Base-by-base conservation (phyloP, 2,329 filamentous ascomycete genomes). In the Teratosphaeria viscida region DNA sequence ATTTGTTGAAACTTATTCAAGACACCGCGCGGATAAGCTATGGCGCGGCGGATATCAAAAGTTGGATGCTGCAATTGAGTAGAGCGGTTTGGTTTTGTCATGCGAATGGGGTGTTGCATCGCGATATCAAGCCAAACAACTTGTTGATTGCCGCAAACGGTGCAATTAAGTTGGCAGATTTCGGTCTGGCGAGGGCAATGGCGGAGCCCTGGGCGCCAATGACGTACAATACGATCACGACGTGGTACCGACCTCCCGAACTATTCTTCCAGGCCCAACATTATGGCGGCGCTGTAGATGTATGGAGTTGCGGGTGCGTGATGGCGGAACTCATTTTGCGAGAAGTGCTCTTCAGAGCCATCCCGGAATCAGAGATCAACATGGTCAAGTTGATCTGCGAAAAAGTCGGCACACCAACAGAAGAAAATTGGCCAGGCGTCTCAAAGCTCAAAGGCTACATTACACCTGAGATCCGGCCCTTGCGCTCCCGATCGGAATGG, bases 61-160 rank as follows among this genome's bases (percentile, higher is more conserved):
- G 91, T 16, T 99, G 94, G 94, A 95, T 96, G 87, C 89, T 89
- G 64, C 97, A 97, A 94, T 82, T 97, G n/a, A 84, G 83, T 32
- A 86, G 92, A 52, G 94, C 89, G 29, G 85, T 97, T 32, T 95
- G 90, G 87, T 99, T 95, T 79, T 97, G 94, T 75, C 94, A 99
- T 75, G 89, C 92, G 72, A 95, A 94, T 73, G 92, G 88, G 68
- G 84, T 99, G 19, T 81, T 99, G 34, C 94, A 99, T 76, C 89
- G 94, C 67, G 94, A 99, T 79, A 97, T 99, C 79, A 99, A 99
- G 77, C 92, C 92, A 55, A 97, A 97, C 82, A 99, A 99, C 78
- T 78, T 97, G 75, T 81, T 99, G 61, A 95, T 99, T 68, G 91
- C 91, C 26, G 88, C 90, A 52, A 89, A 96, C 71, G 92, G 94